phyloP scores from a whole-genome alignment of 2,329 filamentous ascomycete genomes.

The Bipolaris oryzae region DNA sequence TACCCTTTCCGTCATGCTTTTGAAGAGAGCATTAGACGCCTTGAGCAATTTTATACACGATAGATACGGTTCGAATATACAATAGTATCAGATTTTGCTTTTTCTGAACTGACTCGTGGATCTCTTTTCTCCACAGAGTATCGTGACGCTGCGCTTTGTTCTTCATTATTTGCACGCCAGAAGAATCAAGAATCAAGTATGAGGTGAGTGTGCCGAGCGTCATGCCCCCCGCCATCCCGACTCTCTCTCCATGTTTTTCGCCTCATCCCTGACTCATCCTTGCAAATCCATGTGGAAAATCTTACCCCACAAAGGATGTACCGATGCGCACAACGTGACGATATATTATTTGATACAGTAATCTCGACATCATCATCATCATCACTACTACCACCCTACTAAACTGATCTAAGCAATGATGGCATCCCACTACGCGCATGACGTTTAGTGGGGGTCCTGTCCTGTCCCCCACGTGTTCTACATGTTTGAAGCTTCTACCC shows the following conservation, averaged over 20 bases:
- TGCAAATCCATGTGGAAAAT: too few relatives aligned
- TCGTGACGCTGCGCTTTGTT: too few relatives aligned
- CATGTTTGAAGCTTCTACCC: neutral
- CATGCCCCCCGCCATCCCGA: too few relatives aligned
- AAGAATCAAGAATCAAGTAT: too few relatives aligned
- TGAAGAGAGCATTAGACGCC: constrained; percentile 2
- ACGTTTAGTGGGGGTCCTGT: neutral
- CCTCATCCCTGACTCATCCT: too few relatives aligned
- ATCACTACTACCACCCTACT: neutral
- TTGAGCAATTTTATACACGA: constrained; percentile 5
- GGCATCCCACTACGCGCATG: neutral
- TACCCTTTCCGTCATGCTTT: constrained; percentile 18
- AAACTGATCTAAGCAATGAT: neutral
- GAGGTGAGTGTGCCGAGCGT: too few relatives aligned
- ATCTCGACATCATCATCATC: neutral
- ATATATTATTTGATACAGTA: neutral
- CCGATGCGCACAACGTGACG: too few relatives aligned
- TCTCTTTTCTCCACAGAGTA: neutral
- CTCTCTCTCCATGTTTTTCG: too few relatives aligned
- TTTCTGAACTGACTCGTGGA: neutral
- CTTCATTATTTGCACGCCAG: too few relatives aligned
- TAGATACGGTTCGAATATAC: constrained; percentile 11
- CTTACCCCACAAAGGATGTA: too few relatives aligned
- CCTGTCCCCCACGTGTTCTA: neutral
- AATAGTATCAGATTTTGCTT: neutral